Conservation (phyloP, 2,329 filamentous ascomycete genomes). For the Colletotrichum abscissum region DNA sequence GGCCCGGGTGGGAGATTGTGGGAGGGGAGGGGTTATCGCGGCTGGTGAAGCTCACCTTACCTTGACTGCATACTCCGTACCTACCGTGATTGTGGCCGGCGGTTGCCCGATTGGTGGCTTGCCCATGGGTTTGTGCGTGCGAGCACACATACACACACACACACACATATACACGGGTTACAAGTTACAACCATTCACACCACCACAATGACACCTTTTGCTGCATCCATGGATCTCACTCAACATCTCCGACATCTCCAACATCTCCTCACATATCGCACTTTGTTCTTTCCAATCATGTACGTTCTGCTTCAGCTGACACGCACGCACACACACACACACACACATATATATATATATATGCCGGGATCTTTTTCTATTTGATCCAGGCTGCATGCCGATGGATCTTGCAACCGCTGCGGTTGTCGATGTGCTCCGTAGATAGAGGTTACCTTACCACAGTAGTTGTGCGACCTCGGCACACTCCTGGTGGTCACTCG, state of each 20-base stretch:
- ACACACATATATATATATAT: background rate
- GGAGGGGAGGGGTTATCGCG: conserved; percentile 9
- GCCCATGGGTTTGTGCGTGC: background rate
- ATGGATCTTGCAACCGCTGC: conserved; percentile 4
- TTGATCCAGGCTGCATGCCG: background rate
- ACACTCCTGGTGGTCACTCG: background rate
- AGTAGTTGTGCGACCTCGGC: background rate
- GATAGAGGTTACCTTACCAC: background rate
- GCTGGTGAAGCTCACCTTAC: conserved; percentile 7
- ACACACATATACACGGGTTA: too few species aligned
- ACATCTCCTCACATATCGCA: background rate
- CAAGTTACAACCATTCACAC: too few species aligned
- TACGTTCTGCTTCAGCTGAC: background rate
- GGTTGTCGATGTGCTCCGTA: background rate
- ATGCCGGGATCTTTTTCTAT: background rate
- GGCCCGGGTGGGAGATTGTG: conserved; percentile 9
- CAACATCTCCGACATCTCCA: background rate
- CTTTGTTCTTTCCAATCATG: background rate
- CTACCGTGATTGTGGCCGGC: conserved; percentile 7
- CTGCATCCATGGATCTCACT: background rate
- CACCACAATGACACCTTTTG: too few species aligned
- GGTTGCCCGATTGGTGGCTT: conserved; percentile 29
- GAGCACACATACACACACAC: background rate
- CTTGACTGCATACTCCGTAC: background rate
- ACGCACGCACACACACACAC: background rate